These are phyloP conservation scores for Ustilago shanxiensis DNA, from an alignment of 1,284 basidiomycete species.

Conservation along the genomic window DNA sequence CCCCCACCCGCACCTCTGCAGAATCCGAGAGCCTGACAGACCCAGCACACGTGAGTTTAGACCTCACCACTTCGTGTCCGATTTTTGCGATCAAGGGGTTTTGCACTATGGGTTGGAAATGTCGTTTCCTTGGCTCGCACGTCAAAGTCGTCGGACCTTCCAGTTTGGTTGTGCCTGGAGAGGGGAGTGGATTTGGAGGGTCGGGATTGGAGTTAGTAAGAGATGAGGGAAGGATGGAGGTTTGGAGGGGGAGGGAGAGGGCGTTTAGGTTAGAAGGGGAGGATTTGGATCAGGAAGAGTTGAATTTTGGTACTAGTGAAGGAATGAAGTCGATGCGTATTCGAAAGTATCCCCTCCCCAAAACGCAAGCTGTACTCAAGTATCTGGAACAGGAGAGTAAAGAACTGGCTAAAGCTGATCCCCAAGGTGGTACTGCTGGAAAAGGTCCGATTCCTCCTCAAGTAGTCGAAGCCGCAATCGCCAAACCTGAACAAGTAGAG, in stretches of 20 bases:
- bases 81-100: constrained; percentile 80
- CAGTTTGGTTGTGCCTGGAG: not conserved
- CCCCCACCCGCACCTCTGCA: constrained; percentile 67
- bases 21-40: constrained; percentile 6
- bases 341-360: constrained; percentile 54
- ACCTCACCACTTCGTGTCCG: constrained; percentile 77
- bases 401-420: constrained; percentile 27
- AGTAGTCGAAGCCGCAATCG: constrained; percentile 23
- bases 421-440: constrained; percentile 32
- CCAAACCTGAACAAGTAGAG: too few relatives aligned
- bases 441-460: constrained; percentile 33
- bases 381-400: constrained; percentile 51
- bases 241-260: constrained; percentile 37
- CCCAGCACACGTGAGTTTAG: constrained; percentile 73
- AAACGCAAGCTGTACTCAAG: constrained; percentile 53
- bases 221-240: constrained; percentile 75
- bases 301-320: constrained; percentile 77
- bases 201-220: constrained; percentile 71
- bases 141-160: constrained; percentile 51
- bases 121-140: constrained; percentile 88
- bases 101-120: constrained; percentile 89
- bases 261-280: constrained; percentile 62
- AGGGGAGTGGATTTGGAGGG: constrained; percentile 17
- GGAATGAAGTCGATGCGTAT: constrained; percentile 44
- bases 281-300: constrained; percentile 76